These are phyloP conservation scores for Arxiozyma slooffiae DNA, from an alignment of 1,139 yeast genomes.

Conservation along the genomic window DNA sequence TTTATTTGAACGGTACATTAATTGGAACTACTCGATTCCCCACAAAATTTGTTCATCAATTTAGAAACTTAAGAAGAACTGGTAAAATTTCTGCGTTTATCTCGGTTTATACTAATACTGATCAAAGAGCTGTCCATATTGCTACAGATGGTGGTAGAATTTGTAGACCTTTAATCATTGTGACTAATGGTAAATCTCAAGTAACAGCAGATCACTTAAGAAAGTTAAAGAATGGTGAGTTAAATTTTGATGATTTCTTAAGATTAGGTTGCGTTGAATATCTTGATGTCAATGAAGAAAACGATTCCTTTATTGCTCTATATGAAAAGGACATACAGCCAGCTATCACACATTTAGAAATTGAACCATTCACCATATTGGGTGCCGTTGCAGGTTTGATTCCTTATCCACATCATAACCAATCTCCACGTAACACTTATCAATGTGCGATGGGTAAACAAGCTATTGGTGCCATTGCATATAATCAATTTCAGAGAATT, in stretches of 20 bases:
- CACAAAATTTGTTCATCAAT: conserved; percentile 62
- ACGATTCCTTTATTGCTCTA: conserved; percentile 85
- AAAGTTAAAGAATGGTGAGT: conserved; percentile 52
- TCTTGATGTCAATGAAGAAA: conserved; percentile 94
- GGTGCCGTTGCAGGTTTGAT: conserved; percentile 98
- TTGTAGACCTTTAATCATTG: conserved; percentile 91
- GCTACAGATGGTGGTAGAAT: conserved; percentile 99
- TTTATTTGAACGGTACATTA: conserved; percentile 86
- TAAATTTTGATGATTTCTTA: conserved; percentile 85
- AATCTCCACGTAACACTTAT: conserved; percentile 96
- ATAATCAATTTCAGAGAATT: conserved; percentile 89
- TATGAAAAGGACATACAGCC: conserved; percentile 57
- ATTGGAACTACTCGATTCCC: conserved; percentile 87
- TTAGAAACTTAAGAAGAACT: conserved; percentile 70
- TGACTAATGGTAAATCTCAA: conserved; percentile 56
- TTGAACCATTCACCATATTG: conserved; percentile 89
- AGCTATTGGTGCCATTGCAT: conserved; percentile 98
- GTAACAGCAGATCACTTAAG: conserved; percentile 64
- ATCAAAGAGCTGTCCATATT: conserved; percentile 87
- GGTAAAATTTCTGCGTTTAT: conserved; percentile 86
- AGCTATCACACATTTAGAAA: conserved; percentile 79
- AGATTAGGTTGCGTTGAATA: conserved; percentile 84
- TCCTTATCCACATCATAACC: conserved; percentile 99
- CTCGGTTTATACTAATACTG: conserved; percentile 80
- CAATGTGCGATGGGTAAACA: conserved; percentile 99